Base-by-base conservation (phyloP, 257 asterid genomes). In the Pogostemon cablin region DNA sequence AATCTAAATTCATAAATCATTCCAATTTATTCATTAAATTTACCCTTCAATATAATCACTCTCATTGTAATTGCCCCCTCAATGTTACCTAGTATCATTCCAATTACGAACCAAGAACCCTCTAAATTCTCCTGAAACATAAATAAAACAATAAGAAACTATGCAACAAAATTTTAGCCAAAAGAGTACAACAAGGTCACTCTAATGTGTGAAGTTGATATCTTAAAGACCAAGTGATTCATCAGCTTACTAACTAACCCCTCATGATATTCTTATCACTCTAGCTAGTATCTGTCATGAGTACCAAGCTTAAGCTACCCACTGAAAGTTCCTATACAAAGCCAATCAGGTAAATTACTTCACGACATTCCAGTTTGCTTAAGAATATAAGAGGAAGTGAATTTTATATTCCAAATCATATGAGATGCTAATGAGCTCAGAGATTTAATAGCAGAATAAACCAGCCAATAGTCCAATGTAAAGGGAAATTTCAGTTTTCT, bases 221-320 rank as follows among this genome's bases (percentile, higher is more conserved):
- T 37, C 66, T 42, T 55, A 68, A 40, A 52, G 69, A 68, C 72
- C 6, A 58, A 42, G 54, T 50, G 65, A 65, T 59, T 37, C 47
- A 46, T 37, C 50, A 63, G 68, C 43, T 48, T 20, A 59, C 17
- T 5, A 37, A 40, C 10, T 55, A 48, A 39, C 55, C 5, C 32
- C 7, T 43, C 38, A 4, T 0, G 9, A 35, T 11, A 43, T 10
- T 54, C 35, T 4, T 56, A 9, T 47, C 25, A 17, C 11, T 56
- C 59, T 46, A 9, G 0, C 62, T 37, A 32, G 53, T 9, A 39
- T 4, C 37, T 55, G 20, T 12, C 38, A 5, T 50, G 56, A 9
- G 46, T 6, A 46, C 25, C 40, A 41, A 49, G 57, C 61, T 65
- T 50, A 49, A 58, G 62, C 42, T 48, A 67, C 15, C 70, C 48